Evolutionary conservation across 495 filamentous ascomycete genomes (phyloP), one percentile per base, ranked within the genome.

Genomic region (Chaetomium cochliodes): DNA sequence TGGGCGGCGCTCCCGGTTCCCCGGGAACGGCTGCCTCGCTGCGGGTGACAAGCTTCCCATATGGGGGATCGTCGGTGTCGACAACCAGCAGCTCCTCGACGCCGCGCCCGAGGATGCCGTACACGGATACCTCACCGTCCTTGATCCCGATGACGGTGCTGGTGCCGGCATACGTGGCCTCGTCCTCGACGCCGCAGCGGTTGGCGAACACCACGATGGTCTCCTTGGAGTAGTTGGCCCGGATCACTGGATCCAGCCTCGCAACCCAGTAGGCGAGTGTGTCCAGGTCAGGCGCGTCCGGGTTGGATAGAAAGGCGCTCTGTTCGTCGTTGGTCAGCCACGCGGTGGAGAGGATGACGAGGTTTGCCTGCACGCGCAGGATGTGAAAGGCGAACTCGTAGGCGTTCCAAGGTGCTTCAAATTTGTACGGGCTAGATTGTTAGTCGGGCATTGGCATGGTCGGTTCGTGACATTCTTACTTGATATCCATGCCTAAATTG

Each of bases 191-290:
- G 3, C 92, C 92, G 62, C 84, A 82, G 55, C 94, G 85, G 78
- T 98, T 97, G 64, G 87, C 89, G 70, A 93, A 89, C 22, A 97
- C 87, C 5, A 96, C 82, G 58, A 96, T 85, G 42, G 90, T 83
- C 69, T 90, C 88, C 23, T 82, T 78, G 3, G 81, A 75, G 47
- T 79, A 79, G 26, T 81, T 78, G 62, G 81, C 77, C 50, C 79
- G 77, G 20, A 94, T 78, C 0, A 98, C 71, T 0, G 94, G 93
- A 68, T 86, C 83, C 37, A 98, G 79, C 63, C 93, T 78, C 65
- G 86, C 85, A 23, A 93, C 76, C 94, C 94, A 98, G 76, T 97
- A 98, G 41, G 83, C 85, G 65, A 97, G 80, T 0, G 92, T 96
- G 60, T 89, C 85, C 72, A 90, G 75, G 66, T 97, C 92, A 7